Conservation (phyloP, 2,329 filamentous ascomycete species). For the Akanthomyces muscarius region DNA sequence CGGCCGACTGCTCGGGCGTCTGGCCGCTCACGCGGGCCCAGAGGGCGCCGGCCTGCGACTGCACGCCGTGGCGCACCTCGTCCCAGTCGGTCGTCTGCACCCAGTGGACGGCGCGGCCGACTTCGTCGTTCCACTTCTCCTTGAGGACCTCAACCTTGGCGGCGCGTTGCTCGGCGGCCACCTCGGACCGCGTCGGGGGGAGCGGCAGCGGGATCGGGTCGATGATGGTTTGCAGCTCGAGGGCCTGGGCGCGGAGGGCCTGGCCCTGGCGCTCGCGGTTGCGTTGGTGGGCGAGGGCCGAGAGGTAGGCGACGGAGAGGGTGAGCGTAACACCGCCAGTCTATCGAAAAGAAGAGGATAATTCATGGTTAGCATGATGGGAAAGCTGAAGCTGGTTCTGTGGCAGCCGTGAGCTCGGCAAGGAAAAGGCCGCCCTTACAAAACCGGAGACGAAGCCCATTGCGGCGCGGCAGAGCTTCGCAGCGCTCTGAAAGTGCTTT, state of each 20-base stretch:
- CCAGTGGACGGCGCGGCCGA: conserved; percentile 63
- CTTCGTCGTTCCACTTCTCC: conserved; percentile 73
- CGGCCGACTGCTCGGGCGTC: conserved; percentile 21
- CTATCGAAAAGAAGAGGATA: conserved; percentile 37
- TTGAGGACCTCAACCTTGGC: conserved; percentile 65
- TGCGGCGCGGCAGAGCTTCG: conserved; percentile 21
- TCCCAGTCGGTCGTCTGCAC: conserved; percentile 64
- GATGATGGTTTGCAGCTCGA: conserved; percentile 49
- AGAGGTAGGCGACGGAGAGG: conserved; percentile 67
- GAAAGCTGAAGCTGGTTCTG: background rate
- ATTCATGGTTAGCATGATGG: background rate
- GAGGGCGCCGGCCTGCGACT: conserved; percentile 44
- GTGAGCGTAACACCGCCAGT: conserved; percentile 73
- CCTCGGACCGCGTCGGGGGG: conserved; percentile 48
- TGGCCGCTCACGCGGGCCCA: conserved; percentile 39
- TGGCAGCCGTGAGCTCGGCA: background rate
- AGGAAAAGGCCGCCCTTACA: conserved; percentile 46
- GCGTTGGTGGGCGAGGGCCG: conserved; percentile 64
- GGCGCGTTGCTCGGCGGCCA: conserved; percentile 48
- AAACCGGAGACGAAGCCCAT: conserved; percentile 76
- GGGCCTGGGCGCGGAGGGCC: conserved; percentile 53
- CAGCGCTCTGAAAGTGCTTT: conserved; percentile 8
- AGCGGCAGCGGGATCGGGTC: conserved; percentile 45
- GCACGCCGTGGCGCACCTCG: conserved; percentile 55
- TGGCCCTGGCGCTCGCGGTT: conserved; percentile 59